These are phyloP conservation scores for Aureobasidium sp. DNA, from an alignment of 2,329 filamentous ascomycete genomes.

Conservation along the genomic window DNA sequence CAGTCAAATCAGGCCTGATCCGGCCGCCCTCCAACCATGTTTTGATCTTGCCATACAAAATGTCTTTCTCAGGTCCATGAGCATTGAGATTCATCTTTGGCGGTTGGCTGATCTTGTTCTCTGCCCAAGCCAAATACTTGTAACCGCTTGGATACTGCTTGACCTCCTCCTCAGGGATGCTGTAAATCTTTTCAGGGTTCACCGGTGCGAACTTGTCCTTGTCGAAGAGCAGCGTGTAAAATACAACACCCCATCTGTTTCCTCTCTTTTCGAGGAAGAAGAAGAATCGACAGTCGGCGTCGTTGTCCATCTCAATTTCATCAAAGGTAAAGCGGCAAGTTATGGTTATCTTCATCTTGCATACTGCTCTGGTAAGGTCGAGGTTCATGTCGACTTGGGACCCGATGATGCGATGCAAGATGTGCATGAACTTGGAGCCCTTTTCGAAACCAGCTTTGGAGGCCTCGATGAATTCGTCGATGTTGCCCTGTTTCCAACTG, in stretches of 20 bases:
- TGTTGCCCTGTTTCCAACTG: conserved; percentile 12
- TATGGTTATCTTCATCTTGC: conserved; percentile 17
- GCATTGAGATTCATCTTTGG: conserved; percentile 14
- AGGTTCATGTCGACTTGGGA: conserved; percentile 14
- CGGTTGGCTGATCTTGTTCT: conserved; percentile 10
- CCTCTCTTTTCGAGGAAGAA: conserved; percentile 15
- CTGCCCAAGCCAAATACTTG: conserved; percentile 14
- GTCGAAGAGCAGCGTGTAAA: conserved; percentile 24
- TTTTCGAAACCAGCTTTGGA: conserved; percentile 11
- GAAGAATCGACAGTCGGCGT: conserved; percentile 15
- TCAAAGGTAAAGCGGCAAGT: conserved; percentile 16
- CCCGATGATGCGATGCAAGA: conserved; percentile 16
- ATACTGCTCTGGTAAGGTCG: conserved; percentile 11
- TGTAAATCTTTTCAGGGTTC: conserved; percentile 11
- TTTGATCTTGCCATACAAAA: conserved; percentile 15
- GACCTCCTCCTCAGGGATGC: conserved; percentile 15
- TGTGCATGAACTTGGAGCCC: conserved; percentile 13
- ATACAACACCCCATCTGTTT: conserved; percentile 13
- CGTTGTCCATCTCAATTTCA: conserved; percentile 16
- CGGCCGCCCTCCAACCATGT: conserved; percentile 13
- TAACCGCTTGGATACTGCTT: conserved; percentile 15
- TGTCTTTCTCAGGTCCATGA: conserved; percentile 14
- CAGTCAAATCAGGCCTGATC: conserved; percentile 14
- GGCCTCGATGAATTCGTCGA: conserved; percentile 13
- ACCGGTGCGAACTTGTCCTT: conserved; percentile 25